Conservation (phyloP, 2,329 filamentous ascomycete genomes). For the Rhexocercosporidium sp. region DNA sequence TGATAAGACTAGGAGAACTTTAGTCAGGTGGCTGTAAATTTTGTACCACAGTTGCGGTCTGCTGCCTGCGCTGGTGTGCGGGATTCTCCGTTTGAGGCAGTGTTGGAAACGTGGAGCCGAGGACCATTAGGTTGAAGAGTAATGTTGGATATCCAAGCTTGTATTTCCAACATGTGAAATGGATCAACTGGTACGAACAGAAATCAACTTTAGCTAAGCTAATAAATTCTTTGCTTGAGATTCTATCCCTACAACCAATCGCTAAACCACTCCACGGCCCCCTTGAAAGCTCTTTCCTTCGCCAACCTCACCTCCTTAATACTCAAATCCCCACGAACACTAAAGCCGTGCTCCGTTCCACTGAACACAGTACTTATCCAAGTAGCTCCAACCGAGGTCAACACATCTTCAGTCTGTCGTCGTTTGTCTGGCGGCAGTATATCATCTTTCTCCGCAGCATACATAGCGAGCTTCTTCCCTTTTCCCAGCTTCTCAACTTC, state of each 20-base stretch:
- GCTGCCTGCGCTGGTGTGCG: background rate
- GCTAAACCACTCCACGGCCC: constrained; percentile 78
- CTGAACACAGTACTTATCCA: constrained; percentile 69
- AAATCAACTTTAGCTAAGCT: too few species aligned
- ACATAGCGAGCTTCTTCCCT: constrained; percentile 67
- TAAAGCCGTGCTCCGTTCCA: constrained; percentile 74
- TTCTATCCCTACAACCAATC: constrained; percentile 23
- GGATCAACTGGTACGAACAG: too few species aligned
- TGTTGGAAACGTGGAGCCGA: background rate
- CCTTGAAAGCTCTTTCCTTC: constrained; percentile 78
- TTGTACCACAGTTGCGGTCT: background rate
- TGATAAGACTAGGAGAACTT: background rate
- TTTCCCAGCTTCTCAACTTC: constrained; percentile 62
- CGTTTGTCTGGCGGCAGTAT: constrained; percentile 68
- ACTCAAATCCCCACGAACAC: constrained; percentile 64
- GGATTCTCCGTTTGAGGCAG: background rate
- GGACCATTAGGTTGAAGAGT: background rate
- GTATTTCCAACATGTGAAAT: too few species aligned
- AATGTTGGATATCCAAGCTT: too few species aligned
- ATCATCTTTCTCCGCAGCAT: constrained; percentile 63
- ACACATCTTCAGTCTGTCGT: constrained; percentile 64
- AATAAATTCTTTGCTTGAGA: too few species aligned
- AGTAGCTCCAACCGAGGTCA: constrained; percentile 56
- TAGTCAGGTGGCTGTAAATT: background rate
- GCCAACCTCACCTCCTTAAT: constrained; percentile 65